Conservation (phyloP, 2,329 filamentous ascomycete species). For the Calonectria ilicicola region DNA sequence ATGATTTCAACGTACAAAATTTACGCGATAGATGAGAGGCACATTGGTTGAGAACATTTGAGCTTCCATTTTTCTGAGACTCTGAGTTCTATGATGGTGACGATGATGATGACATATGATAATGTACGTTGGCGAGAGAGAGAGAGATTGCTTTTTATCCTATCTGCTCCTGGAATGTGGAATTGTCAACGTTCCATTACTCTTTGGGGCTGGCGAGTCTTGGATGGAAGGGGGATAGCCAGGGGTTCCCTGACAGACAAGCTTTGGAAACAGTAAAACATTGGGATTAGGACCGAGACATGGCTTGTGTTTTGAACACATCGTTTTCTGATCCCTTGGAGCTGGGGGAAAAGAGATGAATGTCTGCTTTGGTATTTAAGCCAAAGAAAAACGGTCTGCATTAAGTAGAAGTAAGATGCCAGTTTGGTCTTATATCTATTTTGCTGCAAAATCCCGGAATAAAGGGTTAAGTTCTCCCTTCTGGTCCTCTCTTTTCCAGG, state of each 20-base stretch:
- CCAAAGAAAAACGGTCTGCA: no score
- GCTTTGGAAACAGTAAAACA: not conserved
- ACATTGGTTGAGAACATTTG: not conserved
- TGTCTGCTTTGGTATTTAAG: no score
- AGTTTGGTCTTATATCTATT: no score
- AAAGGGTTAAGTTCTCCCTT: not conserved
- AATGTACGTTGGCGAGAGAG: not conserved
- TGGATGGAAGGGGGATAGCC: not conserved
- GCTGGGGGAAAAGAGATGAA: no score
- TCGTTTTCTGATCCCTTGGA: no score
- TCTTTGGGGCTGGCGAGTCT: not conserved
- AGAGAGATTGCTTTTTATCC: not conserved
- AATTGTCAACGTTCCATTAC: not conserved
- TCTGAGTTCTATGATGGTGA: not conserved
- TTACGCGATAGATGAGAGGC: not conserved
- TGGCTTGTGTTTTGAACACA: not conserved
- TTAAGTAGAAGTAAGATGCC: not conserved
- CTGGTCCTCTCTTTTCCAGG: not conserved
- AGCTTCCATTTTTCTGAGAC: not conserved
- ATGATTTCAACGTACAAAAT: conserved; percentile 3
- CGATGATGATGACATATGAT: not conserved
- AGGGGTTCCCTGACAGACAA: not conserved
- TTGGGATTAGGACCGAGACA: not conserved
- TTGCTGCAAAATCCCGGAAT: not conserved
- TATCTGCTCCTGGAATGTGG: not conserved